phyloP scores from a whole-genome alignment of 768 basidiomycete genomes.

The Pholiota microspora region DNA sequence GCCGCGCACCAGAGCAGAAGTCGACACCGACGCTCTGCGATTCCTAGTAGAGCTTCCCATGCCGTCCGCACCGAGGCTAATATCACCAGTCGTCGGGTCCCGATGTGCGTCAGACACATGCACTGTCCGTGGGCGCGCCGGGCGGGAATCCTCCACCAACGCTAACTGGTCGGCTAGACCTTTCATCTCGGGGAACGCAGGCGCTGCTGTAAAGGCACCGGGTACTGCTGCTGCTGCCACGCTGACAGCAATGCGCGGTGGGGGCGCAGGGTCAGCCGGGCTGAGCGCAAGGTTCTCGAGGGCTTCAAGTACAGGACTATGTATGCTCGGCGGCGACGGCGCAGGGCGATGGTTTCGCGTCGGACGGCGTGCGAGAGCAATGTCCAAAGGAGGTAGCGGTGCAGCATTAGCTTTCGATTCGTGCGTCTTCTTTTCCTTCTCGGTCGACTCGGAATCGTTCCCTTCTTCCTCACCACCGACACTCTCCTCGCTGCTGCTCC shows the following conservation, averaged over 20 bases:
- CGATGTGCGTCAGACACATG: conserved; percentile 1
- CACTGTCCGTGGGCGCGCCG: not conserved
- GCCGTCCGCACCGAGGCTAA: not conserved
- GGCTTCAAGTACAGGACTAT: not conserved
- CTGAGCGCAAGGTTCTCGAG: not conserved
- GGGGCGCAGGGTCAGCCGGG: not conserved
- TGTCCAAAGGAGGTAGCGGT: not conserved
- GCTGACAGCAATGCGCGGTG: not conserved
- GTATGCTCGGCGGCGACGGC: not conserved
- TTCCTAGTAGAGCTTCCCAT: not conserved
- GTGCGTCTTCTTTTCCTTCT: no score
- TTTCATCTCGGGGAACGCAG: not conserved
- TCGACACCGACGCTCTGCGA: not conserved
- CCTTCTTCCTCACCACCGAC: not conserved
- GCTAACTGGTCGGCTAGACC: not conserved
- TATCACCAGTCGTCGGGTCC: not conserved
- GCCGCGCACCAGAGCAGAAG: not conserved
- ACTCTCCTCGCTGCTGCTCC: not conserved
- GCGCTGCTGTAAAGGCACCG: not conserved
- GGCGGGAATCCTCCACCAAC: not conserved
- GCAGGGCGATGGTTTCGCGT: conserved; percentile 1
- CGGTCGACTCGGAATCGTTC: not conserved
- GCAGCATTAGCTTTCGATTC: no score
- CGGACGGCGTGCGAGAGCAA: not conserved
- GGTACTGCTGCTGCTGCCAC: not conserved